Percentiles rank a stretch among this genome's conserved stretches.
Conservation (phyloP, 116 monocot species). For the Papilionanthe hybrid region DNA sequence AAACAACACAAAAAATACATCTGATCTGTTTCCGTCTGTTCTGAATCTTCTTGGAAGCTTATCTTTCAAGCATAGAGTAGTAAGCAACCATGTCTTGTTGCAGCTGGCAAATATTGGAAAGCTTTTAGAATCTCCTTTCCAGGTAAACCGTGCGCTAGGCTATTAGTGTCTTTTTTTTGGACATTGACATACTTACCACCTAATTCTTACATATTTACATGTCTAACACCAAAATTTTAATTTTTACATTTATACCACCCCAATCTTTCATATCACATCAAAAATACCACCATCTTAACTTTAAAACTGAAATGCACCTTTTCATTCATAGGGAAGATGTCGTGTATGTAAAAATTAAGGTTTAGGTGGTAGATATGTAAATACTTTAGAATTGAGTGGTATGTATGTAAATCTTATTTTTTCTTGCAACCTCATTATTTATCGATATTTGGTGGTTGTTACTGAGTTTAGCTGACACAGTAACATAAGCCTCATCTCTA, state of each 20-base stretch:
- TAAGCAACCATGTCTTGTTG: slow-evolving; percentile 53
- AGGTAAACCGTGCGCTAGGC: slow-evolving; percentile 34
- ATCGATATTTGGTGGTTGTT: background rate
- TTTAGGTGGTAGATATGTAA: too few species aligned
- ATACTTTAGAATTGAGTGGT: too few species aligned
- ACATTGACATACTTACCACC: too few species aligned
- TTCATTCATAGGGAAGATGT: too few species aligned
- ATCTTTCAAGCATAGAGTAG: slow-evolving; percentile 65
- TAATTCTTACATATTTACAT: too few species aligned
- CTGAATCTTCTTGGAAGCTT: slow-evolving; percentile 92
- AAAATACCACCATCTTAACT: too few species aligned
- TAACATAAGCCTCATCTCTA: background rate
- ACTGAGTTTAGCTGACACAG: background rate
- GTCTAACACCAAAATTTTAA: too few species aligned
- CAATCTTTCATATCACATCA: too few species aligned
- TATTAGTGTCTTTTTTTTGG: background rate
- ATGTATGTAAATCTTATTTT: background rate
- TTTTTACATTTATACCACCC: too few species aligned
- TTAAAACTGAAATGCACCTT: too few species aligned
- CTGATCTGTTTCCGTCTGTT: slow-evolving; percentile 69
- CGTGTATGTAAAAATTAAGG: too few species aligned
- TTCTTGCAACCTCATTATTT: background rate
- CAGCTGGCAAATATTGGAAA: slow-evolving; percentile 80
- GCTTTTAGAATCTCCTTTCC: slow-evolving; percentile 75
- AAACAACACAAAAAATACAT: slow-evolving; percentile 54